Percentiles rank a stretch among this genome's conserved stretches.
Evolutionary conservation across 192 early-diverging fungal genomes (phyloP).

Genomic region (Coemansia sp.): DNA sequence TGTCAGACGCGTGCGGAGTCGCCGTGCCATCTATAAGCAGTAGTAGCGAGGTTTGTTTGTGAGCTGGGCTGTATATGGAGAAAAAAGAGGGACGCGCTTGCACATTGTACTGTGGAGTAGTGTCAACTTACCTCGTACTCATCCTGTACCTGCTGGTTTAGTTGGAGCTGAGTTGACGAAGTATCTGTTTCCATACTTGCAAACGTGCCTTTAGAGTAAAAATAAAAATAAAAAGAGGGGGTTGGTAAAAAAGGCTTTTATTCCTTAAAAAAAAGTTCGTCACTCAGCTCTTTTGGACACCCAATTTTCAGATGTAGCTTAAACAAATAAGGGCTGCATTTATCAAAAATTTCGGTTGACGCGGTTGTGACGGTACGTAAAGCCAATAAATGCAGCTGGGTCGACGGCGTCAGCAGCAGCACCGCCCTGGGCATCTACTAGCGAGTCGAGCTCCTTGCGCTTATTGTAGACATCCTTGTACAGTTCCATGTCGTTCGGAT

Average conservation of each 20-base stretch:
- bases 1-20: slow-evolving; percentile 34
- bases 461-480: slow-evolving; percentile 61
- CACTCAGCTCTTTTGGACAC: too few species aligned
- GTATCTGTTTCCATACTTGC: too few species aligned
- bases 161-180: too few species aligned
- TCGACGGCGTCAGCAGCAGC: slow-evolving; percentile 59
- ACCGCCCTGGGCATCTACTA: slow-evolving; percentile 17
- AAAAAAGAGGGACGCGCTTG: neutral
- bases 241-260: too few species aligned
- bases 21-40: slow-evolving; percentile 24
- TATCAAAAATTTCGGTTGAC: slow-evolving; percentile 35
- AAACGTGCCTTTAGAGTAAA: too few species aligned
- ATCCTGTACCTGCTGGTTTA: too few species aligned
- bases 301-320: neutral
- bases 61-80: too few species aligned
- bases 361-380: slow-evolving; percentile 65
- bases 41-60: neutral
- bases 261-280: too few species aligned
- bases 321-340: neutral
- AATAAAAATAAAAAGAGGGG: too few species aligned
- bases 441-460: slow-evolving; percentile 48
- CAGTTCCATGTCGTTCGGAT: slow-evolving; percentile 61
- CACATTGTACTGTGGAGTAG: too few species aligned
- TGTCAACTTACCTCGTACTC: too few species aligned
- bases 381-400: slow-evolving; percentile 83